These are phyloP conservation scores for Verticillium longisporum DNA, from an alignment of 2,329 filamentous ascomycete genomes.

Conservation along the genomic window DNA sequence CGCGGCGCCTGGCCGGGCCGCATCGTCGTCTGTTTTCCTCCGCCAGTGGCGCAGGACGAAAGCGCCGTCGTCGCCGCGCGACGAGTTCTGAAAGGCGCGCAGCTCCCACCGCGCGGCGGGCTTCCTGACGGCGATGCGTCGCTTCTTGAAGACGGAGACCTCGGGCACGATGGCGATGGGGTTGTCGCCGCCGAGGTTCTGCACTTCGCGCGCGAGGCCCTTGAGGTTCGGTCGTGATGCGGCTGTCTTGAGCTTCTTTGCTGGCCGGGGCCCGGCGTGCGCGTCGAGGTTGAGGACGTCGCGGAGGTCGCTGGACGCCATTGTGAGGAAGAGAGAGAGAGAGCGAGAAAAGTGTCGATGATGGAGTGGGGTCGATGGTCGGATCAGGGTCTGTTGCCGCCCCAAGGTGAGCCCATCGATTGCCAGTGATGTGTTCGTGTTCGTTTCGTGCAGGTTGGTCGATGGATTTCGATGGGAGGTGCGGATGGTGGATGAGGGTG, in stretches of 20 bases:
- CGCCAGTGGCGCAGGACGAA: constrained; percentile 78
- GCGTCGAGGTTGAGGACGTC: constrained; percentile 77
- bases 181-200: constrained; percentile 59
- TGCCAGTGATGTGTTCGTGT: neutral
- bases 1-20: constrained; percentile 5
- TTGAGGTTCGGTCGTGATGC: constrained; percentile 55
- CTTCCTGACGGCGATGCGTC: constrained; percentile 46
- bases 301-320: constrained; percentile 75
- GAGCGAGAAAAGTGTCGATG: neutral
- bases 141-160: constrained; percentile 52
- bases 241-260: constrained; percentile 69
- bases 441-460: neutral
- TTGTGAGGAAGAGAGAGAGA: constrained; percentile 28
- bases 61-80: constrained; percentile 54
- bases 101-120: constrained; percentile 59
- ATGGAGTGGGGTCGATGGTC: too few relatives aligned
- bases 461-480: neutral
- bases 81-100: constrained; percentile 68
- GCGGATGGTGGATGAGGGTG: neutral
- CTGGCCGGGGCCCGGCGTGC: constrained; percentile 42
- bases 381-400: neutral
- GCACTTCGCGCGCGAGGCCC: constrained; percentile 58
- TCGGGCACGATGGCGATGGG: constrained; percentile 61
- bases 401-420: neutral
- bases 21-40: constrained; percentile 47